A percentile compares a stretch with the other conserved stretches of the same genome.
Evolutionary conservation across 225 moss, liverwort and hornwort genomes (phyloP).

Genomic region (Takakia lepidozioides): DNA sequence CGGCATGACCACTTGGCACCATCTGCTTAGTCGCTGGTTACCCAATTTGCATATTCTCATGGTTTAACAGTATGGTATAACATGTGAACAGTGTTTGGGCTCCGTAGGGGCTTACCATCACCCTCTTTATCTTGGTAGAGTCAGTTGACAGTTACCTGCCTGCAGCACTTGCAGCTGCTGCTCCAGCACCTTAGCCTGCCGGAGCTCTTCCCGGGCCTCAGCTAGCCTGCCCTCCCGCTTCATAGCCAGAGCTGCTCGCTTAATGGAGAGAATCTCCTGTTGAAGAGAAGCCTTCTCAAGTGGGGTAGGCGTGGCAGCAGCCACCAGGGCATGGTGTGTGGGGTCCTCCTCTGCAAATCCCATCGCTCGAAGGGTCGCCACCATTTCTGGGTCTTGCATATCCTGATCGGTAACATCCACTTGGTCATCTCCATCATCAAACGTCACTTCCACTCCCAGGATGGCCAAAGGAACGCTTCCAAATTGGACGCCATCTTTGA

Average conservation of each 20-base stretch:
- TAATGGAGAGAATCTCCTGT: constrained; percentile 77
- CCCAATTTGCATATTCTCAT: no score
- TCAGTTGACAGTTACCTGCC: constrained; percentile 42
- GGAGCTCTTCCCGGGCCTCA: constrained; percentile 75
- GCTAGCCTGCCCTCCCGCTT: constrained; percentile 61
- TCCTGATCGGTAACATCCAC: constrained; percentile 63
- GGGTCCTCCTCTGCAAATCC: constrained; percentile 75
- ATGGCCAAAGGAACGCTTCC: constrained; percentile 5
- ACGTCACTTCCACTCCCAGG: constrained; percentile 2
- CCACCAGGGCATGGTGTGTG: constrained; percentile 15
- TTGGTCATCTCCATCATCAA: constrained; percentile 21
- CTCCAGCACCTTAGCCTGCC: constrained; percentile 64
- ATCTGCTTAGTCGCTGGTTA: no score
- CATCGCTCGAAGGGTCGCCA: constrained; percentile 57
- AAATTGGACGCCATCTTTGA: constrained; percentile 3
- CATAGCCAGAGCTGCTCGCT: constrained; percentile 70
- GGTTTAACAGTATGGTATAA: no score
- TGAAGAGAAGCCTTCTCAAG: constrained; percentile 59
- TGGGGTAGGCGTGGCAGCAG: constrained; percentile 32
- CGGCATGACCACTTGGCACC: neutral
- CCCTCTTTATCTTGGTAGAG: constrained; percentile 50
- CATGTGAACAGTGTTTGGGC: no score
- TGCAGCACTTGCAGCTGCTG: constrained; percentile 72
- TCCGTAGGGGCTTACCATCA: no score
- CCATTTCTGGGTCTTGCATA: constrained; percentile 64